Base-by-base conservation (phyloP, 169 alveolate genomes). In the Ichthyophthirius multifiliis region DNA sequence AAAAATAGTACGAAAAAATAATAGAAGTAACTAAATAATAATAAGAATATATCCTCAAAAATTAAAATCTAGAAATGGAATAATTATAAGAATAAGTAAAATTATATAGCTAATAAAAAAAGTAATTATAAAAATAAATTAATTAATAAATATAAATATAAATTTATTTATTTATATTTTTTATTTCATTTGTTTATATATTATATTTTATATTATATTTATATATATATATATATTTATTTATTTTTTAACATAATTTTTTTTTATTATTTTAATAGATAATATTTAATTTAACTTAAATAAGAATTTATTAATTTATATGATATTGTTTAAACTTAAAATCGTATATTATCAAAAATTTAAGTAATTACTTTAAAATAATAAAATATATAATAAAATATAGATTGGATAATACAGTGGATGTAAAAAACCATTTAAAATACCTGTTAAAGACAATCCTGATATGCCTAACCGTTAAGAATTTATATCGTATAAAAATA, bases 1-100 rank as follows among this genome's bases (percentile, higher is more conserved):
- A 48, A 62, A 43, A 37, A 3, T 81, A 81, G 18, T 71, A 81
- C 46, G 20, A 34, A 2, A 73, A 74, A 43, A 16, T 81, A 4
- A 48, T 71, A 13, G 43, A 46, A 6, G 47, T 41, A 9, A 73
- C 63, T 6, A 48, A 67, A 39, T 64, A 43, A n/a, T 48, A 81
- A 48, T 81, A 47, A 41, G 86, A 81, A 43, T 65, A 47, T 27
- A 47, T 31, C 9, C 73, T 81, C 27, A 16, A 81, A 73, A 30
- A 46, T 4, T 71, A 81, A 73, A 81, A 81, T 81, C 71, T 71
- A 23, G 80, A 81, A 35, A 81, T 81, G 20, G 86, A 81, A 10
- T 23, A 81, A 4, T 81, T 47, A 55, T 18, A 71, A 31, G 67
- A 71, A 5, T 35, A 81, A 71, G 23, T 71, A 43, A 73, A 81